Evolutionary conservation across 1,284 basidiomycete species (phyloP).

Genomic region (Cystobasidium sp.): DNA sequence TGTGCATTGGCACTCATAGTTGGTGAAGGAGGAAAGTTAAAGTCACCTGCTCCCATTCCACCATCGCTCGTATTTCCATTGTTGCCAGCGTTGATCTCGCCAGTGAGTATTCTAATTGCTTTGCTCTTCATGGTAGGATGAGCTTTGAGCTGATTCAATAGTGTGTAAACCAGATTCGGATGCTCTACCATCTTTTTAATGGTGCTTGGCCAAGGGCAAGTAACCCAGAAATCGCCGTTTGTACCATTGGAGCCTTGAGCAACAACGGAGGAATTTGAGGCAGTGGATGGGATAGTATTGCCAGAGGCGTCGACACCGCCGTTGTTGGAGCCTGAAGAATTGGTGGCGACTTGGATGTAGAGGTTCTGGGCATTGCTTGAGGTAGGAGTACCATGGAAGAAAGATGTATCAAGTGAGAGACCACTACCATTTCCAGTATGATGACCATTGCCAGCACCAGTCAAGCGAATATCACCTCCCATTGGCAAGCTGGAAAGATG

Average conservation of each 20-base stretch:
- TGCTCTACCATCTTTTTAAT: constrained; percentile 33
- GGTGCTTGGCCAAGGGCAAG: constrained; percentile 28
- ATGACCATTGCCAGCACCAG: neutral
- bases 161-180: constrained; percentile 20
- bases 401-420: constrained; percentile 25
- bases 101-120: constrained; percentile 23
- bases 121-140: constrained; percentile 39
- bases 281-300: too few species aligned
- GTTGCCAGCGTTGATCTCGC: neutral
- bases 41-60: constrained; percentile 19
- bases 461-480: neutral
- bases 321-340: neutral
- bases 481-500: neutral
- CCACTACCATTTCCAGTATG: neutral
- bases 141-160: constrained; percentile 11
- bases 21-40: constrained; percentile 33
- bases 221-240: constrained; percentile 29
- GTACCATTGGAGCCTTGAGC: too few species aligned
- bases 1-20: constrained; percentile 28
- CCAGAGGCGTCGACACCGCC: neutral
- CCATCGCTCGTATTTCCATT: constrained; percentile 13
- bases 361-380: constrained; percentile 31
- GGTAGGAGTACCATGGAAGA: constrained; percentile 33
- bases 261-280: too few species aligned
- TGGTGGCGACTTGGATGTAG: constrained; percentile 36